Evolutionary conservation across 2,329 filamentous ascomycete genomes (phyloP).

Genomic region (Helminthosporium solani): DNA sequence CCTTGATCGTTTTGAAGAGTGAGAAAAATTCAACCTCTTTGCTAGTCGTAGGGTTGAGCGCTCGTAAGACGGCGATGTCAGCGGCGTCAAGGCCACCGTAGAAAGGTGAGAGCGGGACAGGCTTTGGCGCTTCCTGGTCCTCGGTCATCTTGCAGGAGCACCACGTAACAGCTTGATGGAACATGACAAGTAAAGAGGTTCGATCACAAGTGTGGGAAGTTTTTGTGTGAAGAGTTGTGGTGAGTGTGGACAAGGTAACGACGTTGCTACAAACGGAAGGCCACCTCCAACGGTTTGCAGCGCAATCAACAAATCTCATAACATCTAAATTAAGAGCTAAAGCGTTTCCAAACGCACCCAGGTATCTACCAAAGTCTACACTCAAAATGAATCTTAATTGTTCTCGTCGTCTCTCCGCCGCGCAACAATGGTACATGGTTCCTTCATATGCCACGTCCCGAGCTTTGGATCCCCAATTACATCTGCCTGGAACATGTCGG

Average conservation of each 20-base stretch:
- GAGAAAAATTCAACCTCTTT: not conserved
- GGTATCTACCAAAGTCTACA: not conserved
- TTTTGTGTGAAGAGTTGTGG: too few species aligned
- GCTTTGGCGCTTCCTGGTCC: not conserved
- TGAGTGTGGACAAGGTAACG: too few species aligned
- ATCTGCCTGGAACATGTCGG: constrained; percentile 26
- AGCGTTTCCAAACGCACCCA: not conserved
- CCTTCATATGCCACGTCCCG: constrained; percentile 48
- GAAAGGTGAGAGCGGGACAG: not conserved
- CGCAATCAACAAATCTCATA: too few species aligned
- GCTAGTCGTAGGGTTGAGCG: not conserved
- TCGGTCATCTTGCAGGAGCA: not conserved
- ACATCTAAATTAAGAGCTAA: too few species aligned
- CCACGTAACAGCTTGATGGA: too few species aligned
- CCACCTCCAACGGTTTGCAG: too few species aligned
- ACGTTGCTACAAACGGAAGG: too few species aligned
- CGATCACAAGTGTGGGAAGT: too few species aligned
- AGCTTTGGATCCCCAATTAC: constrained; percentile 41
- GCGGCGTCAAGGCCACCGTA: not conserved
- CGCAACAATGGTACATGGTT: constrained; percentile 48
- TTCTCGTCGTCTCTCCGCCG: constrained; percentile 9
- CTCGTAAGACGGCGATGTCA: not conserved
- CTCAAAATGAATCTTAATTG: not conserved
- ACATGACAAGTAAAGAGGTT: too few species aligned
- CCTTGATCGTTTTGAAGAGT: not conserved